Evolutionary conservation across 176 grass and related monocot species (phyloP), one percentile per base, ranked within the genome.

Genomic region (Typha latifolia): DNA sequence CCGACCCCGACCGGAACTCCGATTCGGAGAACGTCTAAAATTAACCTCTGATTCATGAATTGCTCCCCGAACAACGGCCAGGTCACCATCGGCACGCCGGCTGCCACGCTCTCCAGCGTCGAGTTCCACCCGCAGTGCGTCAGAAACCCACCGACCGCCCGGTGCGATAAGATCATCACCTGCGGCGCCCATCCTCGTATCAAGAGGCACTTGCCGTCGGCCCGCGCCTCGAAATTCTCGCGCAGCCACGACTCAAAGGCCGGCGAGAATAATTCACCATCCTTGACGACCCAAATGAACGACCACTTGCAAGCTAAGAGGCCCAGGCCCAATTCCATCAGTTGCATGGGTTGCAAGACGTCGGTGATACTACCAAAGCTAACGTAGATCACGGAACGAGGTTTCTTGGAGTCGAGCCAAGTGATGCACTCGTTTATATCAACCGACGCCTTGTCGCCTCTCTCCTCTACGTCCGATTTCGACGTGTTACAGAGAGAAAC

Each of bases 71-170:
- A 90, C 4, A 90, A 47, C 0, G 91, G 91, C 86, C 91, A 96
- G 2, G 86, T 74, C 5, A 73, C 70, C 67, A 87, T 62, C 1
- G 87, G 81, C 74, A 87, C 19, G 3, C 91, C 86, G 1, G 81
- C 80, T 12, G 72, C 75, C 63, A 88, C 21, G 24, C 77, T 72
- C 82, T 96, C 91, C 65, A 96, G 72, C 7, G 82, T 88, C 12
- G 91, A 96, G 1, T 90, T 86, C 91, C 91, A 96, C 27, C 91
- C 91, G 4, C 91, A 91, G 73, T 96, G 84, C 48, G 87, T 96
- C 80, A 96, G 4, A 52, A 91, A 96, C 5, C 80, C 82, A 13
- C 82, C 87, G 3, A 86, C 82, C 1, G 82, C 70, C n/a, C 62
- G 71, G 70, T 96, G 87, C 1, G 64, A 75, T 0, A 96, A 74